Conservation (phyloP, 441 rosid genomes). For the Brassica balearica region DNA sequence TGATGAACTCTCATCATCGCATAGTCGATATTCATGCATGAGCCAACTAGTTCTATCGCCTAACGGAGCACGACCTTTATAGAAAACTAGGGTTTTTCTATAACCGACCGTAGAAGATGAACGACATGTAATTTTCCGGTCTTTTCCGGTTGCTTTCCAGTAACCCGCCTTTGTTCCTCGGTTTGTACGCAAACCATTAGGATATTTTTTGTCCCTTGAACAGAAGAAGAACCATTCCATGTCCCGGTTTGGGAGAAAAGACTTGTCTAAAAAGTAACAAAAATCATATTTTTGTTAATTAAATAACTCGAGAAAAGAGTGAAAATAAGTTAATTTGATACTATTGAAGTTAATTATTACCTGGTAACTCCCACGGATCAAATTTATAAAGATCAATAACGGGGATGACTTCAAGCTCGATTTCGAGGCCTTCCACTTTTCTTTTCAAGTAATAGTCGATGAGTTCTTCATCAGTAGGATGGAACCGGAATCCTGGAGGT, state of each 20-base stretch:
- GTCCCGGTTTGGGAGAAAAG: slow-evolving; percentile 73
- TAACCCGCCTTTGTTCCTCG: slow-evolving; percentile 79
- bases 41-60: slow-evolving; percentile 75
- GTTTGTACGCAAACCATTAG: slow-evolving; percentile 82
- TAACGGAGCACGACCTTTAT: slow-evolving; percentile 74
- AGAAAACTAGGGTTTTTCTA: slow-evolving; percentile 79
- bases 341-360: slow-evolving; percentile 38
- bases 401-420: slow-evolving; percentile 79
- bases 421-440: slow-evolving; percentile 62
- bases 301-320: no score
- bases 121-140: slow-evolving; percentile 58
- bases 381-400: slow-evolving; percentile 80
- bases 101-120: slow-evolving; percentile 56
- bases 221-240: slow-evolving; percentile 88
- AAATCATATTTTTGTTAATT: not conserved
- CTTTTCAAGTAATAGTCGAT: slow-evolving; percentile 77
- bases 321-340: not conserved
- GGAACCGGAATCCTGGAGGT: slow-evolving; percentile 86
- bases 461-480: slow-evolving; percentile 89
- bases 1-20: slow-evolving; percentile 48
- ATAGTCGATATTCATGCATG: slow-evolving; percentile 76
- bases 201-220: slow-evolving; percentile 77
- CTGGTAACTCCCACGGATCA: slow-evolving; percentile 92
- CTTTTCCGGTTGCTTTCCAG: slow-evolving; percentile 89
- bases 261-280: slow-evolving; percentile 54